phyloP scores from a whole-genome alignment of 352 stramenopile species.

The Phytophthora kernoviae region DNA sequence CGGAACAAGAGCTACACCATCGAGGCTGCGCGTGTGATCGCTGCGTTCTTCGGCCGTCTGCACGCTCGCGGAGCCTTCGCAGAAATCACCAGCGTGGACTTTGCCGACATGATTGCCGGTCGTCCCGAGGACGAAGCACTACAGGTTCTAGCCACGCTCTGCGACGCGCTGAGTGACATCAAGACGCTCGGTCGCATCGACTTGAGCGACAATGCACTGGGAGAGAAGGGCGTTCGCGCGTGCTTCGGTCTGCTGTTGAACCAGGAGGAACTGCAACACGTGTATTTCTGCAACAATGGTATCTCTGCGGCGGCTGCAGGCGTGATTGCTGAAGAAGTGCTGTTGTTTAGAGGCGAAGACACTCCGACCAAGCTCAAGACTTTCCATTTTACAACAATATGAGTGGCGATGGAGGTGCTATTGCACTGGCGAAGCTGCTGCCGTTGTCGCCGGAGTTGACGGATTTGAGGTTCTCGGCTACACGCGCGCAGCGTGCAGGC shows the following conservation, averaged over 20 bases:
- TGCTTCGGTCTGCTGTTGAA: constrained; percentile 87
- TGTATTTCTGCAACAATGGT: constrained; percentile 96
- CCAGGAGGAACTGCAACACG: constrained; percentile 78
- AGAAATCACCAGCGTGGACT: constrained; percentile 77
- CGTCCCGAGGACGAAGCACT: constrained; percentile 83
- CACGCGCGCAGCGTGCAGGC: constrained; percentile 84
- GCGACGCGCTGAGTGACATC: constrained; percentile 65
- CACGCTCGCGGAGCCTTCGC: constrained; percentile 53
- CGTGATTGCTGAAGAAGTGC: constrained; percentile 87
- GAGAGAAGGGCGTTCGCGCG: constrained; percentile 92
- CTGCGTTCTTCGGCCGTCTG: constrained; percentile 67
- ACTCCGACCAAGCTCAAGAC: constrained; percentile 85
- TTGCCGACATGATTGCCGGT: constrained; percentile 88
- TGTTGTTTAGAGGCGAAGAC: constrained; percentile 75
- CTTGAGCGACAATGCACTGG: constrained; percentile 96
- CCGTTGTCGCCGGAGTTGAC: constrained; percentile 81
- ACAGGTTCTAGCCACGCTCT: constrained; percentile 82
- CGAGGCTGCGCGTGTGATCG: constrained; percentile 75
- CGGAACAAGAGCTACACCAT: constrained; percentile 91
- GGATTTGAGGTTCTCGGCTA: constrained; percentile 95
- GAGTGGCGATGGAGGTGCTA: constrained; percentile 93
- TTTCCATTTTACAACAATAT: constrained; percentile 98
- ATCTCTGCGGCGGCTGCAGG: constrained; percentile 90
- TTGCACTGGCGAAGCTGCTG: constrained; percentile 87
- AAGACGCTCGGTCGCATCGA: constrained; percentile 85